Evolutionary conservation across 2,329 filamentous ascomycete species (phyloP), one percentile per base, ranked within the genome.

Genomic region (Triangularia verruculosa): DNA sequence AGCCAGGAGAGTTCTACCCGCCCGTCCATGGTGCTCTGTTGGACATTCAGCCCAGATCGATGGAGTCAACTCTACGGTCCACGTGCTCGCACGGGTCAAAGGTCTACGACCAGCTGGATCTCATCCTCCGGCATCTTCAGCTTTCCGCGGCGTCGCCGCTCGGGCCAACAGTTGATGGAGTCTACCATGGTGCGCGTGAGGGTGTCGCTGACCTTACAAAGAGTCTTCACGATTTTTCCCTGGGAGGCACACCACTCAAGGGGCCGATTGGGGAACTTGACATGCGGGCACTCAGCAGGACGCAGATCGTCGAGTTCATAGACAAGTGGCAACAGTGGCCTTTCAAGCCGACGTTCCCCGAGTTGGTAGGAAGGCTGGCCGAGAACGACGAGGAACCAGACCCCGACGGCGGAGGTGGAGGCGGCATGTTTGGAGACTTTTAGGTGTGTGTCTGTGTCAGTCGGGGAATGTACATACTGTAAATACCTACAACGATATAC

Each of bases 261-360:
- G 78, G 78, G 3, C 22, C 2, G 8, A 68, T 76, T 12, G 77
- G 77, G 1, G 74, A 78, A 61, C 59, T 89, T 32, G 72, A 73
- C 0, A 76, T 82, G 4, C 75, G 87, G 4, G 72, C 75, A 25
- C 68, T 91, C 63, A 86, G 82, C 52, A 73, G 78, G 67, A 70
- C 72, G 13, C 86, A 90, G 78, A 79, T 86, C 72, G 72, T 79
- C 17, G 84, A 89, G 64, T 75, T 91, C 15, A 65, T 87, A 4
- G 78, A 83, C 67, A 81, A 82, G 0, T 91, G 86, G 80, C 79
- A 85, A 73, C 76, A 82, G 58, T 92, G 89, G 89, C 88, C 88
- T 0, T 90, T 90, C 67, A 74, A 76, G 2, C 86, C 86, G 1
- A 68, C 72, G 2, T 83, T 82, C 66, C 53, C 73, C 5, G 77